Evolutionary conservation across 768 basidiomycete species (phyloP), one percentile per base, ranked within the genome.

Genomic region (Clavaria fumosa): DNA sequence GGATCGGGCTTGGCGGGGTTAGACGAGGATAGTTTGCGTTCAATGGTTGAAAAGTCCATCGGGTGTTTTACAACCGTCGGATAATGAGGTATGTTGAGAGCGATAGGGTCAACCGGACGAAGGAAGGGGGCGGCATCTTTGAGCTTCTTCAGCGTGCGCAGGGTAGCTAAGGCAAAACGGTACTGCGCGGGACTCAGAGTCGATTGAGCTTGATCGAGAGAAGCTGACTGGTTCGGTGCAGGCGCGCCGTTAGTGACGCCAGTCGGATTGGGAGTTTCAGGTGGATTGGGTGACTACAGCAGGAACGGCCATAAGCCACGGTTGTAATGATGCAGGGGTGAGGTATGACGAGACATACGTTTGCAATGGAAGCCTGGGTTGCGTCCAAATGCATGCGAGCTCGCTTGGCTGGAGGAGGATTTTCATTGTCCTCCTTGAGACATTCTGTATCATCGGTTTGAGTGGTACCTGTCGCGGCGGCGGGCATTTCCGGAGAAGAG

Each of bases 11-110:
- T 89, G 37, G 61, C 48, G 2, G 82, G 78, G 49, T 86, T 91
- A 10, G 85, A 85, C 1, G 80, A 73, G 23, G 47, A 49, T 30
- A 97, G 66, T 60, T 96, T 95, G 49, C 72, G 72, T 59, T 97
- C 93, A 41, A 96, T 73, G 31, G 93, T 95, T 3, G 75, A 69
- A 32, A 99, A 69, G 54, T 97, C 95, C 86, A 96, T 96, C 0
- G 95, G 95, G 19, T 68, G 72, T 51, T 78, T 84, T 59, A 99
- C 73, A 52, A 97, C 75, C 31, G 67, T 67, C 23, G 72, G 72
- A 50, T 99, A 99, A 54, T 93, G 88, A 6, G 89, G 93, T 43
- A 86, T 74, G 43, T 73, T 75, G 47, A 88, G 63, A 5, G 74
- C 79, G 46, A 90, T 69, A 15, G 78, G 69, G 55, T 99, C 95